Evolutionary conservation across 179 eudicot genomes (phyloP), one percentile per base, ranked within the genome.

Genomic region (Patellifolia procumbens): DNA sequence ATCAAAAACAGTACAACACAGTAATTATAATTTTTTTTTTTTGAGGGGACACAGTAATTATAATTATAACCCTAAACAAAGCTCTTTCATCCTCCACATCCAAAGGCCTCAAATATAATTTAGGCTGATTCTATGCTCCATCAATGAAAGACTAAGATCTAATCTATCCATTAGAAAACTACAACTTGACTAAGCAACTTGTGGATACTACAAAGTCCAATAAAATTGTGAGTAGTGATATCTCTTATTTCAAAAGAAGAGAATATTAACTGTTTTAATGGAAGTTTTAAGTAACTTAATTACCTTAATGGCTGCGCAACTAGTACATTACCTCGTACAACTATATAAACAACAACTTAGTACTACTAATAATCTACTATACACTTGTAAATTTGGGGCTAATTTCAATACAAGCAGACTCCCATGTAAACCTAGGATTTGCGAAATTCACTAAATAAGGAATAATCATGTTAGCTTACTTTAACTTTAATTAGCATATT

Each of bases 131-230:
- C 11, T 59, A 26, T 59, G 34, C 4, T 4, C 10, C 52, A 31
- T 4, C 24, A 7, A 26, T 2, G 45, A 20, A 66, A 66, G 26
- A 1, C 52, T 10, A 72, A 45, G 48, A 77, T 49, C 52, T 4
- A 17, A 6, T 35, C 48, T 42, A 72, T 10, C 70, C 62, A 64
- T 64, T 73, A 72, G 32, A 52, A 56, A 45, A 37, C 26, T 35
- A 68, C 34, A 77, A 74, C 73, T 73, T 73, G 56, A 43, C 77
- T 74, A 56, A 76, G 56, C 73, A 73, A 65, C 16, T 72, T 68
- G 66, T 74, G 35, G 34, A 31, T 58, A 51, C 68, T 28, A 45
- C 79, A 53, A 76, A 76, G 31, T 67, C 74, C 79, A 53, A 75
- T 24, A 66, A 51, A 12, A 8, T 37, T 61, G 42, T 52, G 39